Base-by-base conservation (phyloP, 495 filamentous ascomycete species). In the Gamarada debralockiae region DNA sequence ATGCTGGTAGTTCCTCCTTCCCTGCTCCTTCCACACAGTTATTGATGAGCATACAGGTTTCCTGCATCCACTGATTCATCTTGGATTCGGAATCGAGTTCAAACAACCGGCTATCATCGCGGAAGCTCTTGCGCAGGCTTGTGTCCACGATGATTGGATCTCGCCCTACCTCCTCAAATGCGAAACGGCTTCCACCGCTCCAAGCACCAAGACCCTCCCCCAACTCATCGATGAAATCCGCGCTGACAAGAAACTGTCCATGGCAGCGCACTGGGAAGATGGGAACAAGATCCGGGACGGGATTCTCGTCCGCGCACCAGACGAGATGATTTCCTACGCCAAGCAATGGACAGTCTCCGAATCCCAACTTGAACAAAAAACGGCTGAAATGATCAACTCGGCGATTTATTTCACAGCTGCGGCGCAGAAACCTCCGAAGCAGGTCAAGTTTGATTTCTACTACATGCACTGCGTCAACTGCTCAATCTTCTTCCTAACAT, bases 51-150 rank as follows among this genome's bases (percentile, higher is more conserved):
- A 39, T 17, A 23, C 22, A 74, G 88, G 86, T 1, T 79, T 92
- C 54, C 59, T 93, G 2, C 90, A 96, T 61, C 87, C 89, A 8
- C 54, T 92, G 6, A 95, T 96, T 57, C 89, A 95, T 57, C 75
- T 95, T 10, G 88, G 89, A 34, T 93, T 88, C 61, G 90, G 84
- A 1, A 57, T 96, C 15, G 89, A 95, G 57, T 95, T 89, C 69
- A 58, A 76, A 1, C 87, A 92, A 61, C 88, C 87, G 3, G 87
- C 86, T 33, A 82, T 96, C 36, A 74, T 95, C 15, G 87, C 90
- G 1, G 83, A 93, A 74, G 91, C 70, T 2, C 74, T 95, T 5
- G 88, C 92, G 2, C 82, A 92, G 70, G 71, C 86, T 8, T 81
- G 84, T 3, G 77, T 87, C 6, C 84, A 89, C 58, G 67, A 71